These are phyloP conservation scores for Pseudevernia furfuracea DNA, from an alignment of 495 filamentous ascomycete genomes.

Conservation along the genomic window DNA sequence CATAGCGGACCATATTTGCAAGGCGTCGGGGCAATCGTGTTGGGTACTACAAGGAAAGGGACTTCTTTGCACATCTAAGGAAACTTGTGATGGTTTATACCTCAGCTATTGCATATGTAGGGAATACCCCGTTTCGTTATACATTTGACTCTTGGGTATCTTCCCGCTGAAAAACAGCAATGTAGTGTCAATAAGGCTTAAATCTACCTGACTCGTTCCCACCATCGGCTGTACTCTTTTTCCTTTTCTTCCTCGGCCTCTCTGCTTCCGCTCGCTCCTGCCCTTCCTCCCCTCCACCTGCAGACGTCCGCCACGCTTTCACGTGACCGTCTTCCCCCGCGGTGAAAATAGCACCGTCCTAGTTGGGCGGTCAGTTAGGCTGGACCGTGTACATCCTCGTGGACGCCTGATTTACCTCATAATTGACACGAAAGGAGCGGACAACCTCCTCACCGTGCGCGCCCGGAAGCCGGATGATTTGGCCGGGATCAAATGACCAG, in stretches of 20 bases:
- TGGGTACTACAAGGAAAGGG: neutral
- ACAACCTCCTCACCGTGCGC: slow-evolving; percentile 82
- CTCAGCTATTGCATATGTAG: neutral
- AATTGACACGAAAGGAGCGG: slow-evolving; percentile 66
- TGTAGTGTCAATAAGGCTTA: slow-evolving; percentile 14
- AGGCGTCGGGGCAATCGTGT: slow-evolving; percentile 6
- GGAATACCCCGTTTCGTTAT: neutral
- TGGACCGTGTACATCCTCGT: neutral
- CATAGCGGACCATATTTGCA: neutral
- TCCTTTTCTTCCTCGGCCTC: slow-evolving; percentile 43
- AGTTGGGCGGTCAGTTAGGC: slow-evolving; percentile 6
- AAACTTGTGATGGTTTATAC: neutral
- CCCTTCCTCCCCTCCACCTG: neutral
- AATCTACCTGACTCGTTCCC: slow-evolving; percentile 12
- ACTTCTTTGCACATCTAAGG: neutral
- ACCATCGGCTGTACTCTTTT: slow-evolving; percentile 5
- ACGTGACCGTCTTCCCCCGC: slow-evolving; percentile 73
- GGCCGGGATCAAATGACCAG: slow-evolving; percentile 57
- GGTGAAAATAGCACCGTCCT: slow-evolving; percentile 65
- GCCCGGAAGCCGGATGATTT: slow-evolving; percentile 57
- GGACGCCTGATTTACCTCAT: slow-evolving; percentile 47
- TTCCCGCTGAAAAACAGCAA: neutral
- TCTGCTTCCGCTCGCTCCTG: slow-evolving; percentile 47
- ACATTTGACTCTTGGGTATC: neutral
- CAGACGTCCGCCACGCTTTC: slow-evolving; percentile 39